Evolutionary conservation across 2,329 filamentous ascomycete genomes (phyloP).

Genomic region (Herpomyces periplanetae): DNA sequence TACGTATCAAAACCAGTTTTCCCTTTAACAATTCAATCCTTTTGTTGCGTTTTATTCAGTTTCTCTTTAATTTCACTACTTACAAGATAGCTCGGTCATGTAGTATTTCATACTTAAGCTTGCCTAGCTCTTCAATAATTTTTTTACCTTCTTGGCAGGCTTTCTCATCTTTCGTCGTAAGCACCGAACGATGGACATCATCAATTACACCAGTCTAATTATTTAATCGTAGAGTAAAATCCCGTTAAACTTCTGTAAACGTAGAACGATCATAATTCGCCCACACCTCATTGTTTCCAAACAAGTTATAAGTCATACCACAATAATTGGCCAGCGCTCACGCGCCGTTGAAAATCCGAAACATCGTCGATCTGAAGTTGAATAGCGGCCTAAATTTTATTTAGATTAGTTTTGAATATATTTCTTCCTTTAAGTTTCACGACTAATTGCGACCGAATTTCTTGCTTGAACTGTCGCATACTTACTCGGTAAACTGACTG

Average conservation of each 20-base stretch:
- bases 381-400: too few species aligned
- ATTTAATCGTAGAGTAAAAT: constrained; percentile 1
- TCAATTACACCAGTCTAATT: constrained; percentile 78
- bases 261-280: background rate
- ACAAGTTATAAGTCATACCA: constrained; percentile 17
- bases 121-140: constrained; percentile 37
- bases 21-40: background rate
- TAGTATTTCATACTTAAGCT: constrained; percentile 73
- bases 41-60: too few species aligned
- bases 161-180: constrained; percentile 16
- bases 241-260: constrained; percentile 1
- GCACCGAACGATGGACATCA: constrained; percentile 43
- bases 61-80: constrained; percentile 5
- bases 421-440: too few species aligned
- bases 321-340: constrained; percentile 67
- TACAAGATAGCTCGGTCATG: constrained; percentile 47
- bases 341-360: constrained; percentile 56
- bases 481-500: too few species aligned
- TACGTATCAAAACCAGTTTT: constrained; percentile 1
- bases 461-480: too few species aligned
- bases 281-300: background rate
- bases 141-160: constrained; percentile 43
- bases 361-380: constrained; percentile 46
- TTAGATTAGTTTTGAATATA: too few species aligned
- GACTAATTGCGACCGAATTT: too few species aligned